Evolutionary conservation across 805 yeast species (phyloP), one percentile per base, ranked within the genome.

Genomic region (Wickerhamiella lipophila): DNA sequence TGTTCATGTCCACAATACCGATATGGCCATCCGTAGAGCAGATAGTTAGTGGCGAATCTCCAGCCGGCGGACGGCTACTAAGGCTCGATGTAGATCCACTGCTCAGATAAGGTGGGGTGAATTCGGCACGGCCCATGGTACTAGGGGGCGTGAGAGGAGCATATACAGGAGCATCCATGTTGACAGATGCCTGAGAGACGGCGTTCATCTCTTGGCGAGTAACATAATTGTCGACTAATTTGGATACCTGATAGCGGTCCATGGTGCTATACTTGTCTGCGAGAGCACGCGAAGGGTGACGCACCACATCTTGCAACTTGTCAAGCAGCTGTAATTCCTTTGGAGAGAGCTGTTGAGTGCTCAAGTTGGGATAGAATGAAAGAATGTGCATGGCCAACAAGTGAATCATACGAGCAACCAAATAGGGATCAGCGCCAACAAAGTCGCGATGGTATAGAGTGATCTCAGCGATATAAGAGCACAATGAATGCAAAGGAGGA

Each of bases 251-350:
- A 35, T 56, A 55, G 45, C 55, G 54, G 21, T 59, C 56, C 49
- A 54, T 55, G 45, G 57, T 53, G 39, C 66, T 57, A 63, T 65
- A 68, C 60, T 64, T 70, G 56, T 69, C 64, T 42, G 54, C 61
- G 42, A 70, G 56, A 21, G 64, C 61, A 52, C 60, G 58, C 15
- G 66, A 64, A 8, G 67, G 68, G 29, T 58, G 47, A 52, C 60
- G 58, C 53, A 68, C 58, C 51, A 61, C 54, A 53, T 66, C 66
- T 38, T 59, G 57, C 30, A 68, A 56, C 19, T 65, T 54, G n/a
- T 59, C 55, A 42, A 63, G 56, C 54, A 65, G 62, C 47, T 57
- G 60, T 47, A 58, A 49, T 49, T 60, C 64, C 16, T 58, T 55
- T 4, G 43, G 11, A 18, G 47, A 23, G 32, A 47, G 36, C 38